Base-by-base conservation (phyloP, 78 protist species). In the Kipferlia bialata region DNA sequence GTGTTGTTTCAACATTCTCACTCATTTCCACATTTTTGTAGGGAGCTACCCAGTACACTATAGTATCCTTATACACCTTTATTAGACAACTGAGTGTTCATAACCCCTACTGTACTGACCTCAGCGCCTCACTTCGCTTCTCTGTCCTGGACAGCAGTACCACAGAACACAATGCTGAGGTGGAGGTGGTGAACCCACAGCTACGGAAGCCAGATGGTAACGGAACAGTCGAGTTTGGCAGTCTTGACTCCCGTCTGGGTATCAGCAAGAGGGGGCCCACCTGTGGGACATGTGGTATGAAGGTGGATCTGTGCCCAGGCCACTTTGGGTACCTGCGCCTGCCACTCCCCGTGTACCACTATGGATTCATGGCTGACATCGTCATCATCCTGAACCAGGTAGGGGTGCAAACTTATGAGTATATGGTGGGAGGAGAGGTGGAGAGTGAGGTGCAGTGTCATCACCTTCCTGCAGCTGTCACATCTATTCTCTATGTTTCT, bases 321-420 rank as follows among this genome's bases (percentile, higher is more conserved):
- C 98, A 96, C 74, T 91, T 94, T 34, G 98, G 98, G 18, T 90
- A 90, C 80, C 38, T 96, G 20, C 83, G 78, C 26, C 90, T 96
- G 1, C 28, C 66, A 2, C 88, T 77, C 2, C 97, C 97, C 0
- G 88, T 94, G 60, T 90, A 66, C 76, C 93, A 94, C 69, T 28
- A 82, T 44, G 91, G 93, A 37, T 85, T 90, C 55, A 1, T 93
- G 17, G 39, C 63, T 20, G 61, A 51, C n/a, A 60, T 87, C 15
- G 26, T 75, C 26, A 76, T 86, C 59, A 33, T 86, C 12, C 68
- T 94, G 28, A 59, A 73, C 31, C 86, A 94, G 53, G 96, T 92
- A 41, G 94, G 99, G 78, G 54, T 17, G 37, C 6, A 59, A 48
- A 86, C 91, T 53, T 51, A 76, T 31, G 44, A 1, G 17, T 7